Base-by-base conservation (phyloP, 1,284 basidiomycete species). In the Boletus mariae region DNA sequence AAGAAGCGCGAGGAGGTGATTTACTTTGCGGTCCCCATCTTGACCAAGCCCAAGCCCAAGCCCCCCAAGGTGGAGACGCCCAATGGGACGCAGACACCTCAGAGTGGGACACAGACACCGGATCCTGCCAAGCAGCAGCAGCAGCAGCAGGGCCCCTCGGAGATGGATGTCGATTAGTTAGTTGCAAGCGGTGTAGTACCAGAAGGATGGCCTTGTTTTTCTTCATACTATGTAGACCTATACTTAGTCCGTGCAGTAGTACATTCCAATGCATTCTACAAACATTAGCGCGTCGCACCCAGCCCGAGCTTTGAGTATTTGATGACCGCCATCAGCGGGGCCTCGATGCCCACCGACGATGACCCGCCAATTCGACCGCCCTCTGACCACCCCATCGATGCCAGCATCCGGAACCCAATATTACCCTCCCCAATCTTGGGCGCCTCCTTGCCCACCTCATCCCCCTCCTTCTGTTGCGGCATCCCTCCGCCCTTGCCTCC, bases 1-100 rank as follows among this genome's bases (percentile, higher is more conserved):
- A 93, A 93, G 85, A 90, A 87, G 80, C 80, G 83, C 64, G 94
- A 97, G 61, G 94, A 96, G 72, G 74, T 94, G 55, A 84, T 90
- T 61, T 94, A 89, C 76, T 89, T 88, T 60, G 84, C 87, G 44
- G 83, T 84, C 31, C 89, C 90, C 31, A 93, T 94, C 71, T 76
- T 94, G 69, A 90, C 87, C 62, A 87, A 80, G 77, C 90, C 90
- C 52, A 95, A 94, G 83, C 93, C 93, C 55, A 92, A 87, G 79
- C 80, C 80, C 12, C 65, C 75, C 70, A 81, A 80, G 66, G 83
- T 84, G 59, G 76, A 78, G 38, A 71, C 77, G 2, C 75, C 72
- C 13, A 69, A 67, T 10, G 73, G 68, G 25, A 72, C 72, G n/a
- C 80, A 85, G 72, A 85, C 86, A 10, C 85, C 85, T 26, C 82